phyloP scores from a whole-genome alignment of 352 stramenopile species.

The Globisporangium radiosum region DNA sequence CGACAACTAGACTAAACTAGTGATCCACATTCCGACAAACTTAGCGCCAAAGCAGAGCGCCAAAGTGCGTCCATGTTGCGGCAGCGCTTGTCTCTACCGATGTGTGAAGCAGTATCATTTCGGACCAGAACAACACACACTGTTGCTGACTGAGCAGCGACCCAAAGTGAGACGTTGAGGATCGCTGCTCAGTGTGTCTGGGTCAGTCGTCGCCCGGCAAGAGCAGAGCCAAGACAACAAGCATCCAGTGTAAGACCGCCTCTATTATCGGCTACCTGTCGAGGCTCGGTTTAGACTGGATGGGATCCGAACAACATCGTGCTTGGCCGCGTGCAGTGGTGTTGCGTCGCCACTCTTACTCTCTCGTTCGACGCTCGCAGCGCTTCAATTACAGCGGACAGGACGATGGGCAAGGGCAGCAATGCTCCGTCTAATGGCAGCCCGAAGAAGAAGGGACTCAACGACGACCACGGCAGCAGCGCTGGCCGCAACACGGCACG shows the following conservation, averaged over 20 bases:
- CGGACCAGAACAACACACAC: not conserved
- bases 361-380: not conserved
- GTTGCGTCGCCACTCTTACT: not conserved
- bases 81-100: too few species aligned
- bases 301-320: too few species aligned
- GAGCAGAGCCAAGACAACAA: not conserved
- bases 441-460: slow-evolving; percentile 12
- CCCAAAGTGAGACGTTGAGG: not conserved
- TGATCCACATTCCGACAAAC: too few species aligned
- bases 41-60: too few species aligned
- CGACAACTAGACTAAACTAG: too few species aligned
- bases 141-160: not conserved
- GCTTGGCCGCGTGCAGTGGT: not conserved
- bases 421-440: not conserved
- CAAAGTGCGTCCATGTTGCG: too few species aligned
- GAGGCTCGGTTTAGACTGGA: too few species aligned
- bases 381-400: slow-evolving; percentile 4
- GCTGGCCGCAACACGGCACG: not conserved
- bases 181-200: not conserved
- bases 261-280: not conserved
- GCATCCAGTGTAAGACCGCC: not conserved
- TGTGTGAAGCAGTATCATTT: not conserved
- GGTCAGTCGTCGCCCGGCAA: too few species aligned
- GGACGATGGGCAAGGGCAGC: not conserved
- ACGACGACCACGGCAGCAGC: not conserved